These are phyloP conservation scores for Hypoxylon fuscum DNA, from an alignment of 495 filamentous ascomycete species.

Conservation along the genomic window DNA sequence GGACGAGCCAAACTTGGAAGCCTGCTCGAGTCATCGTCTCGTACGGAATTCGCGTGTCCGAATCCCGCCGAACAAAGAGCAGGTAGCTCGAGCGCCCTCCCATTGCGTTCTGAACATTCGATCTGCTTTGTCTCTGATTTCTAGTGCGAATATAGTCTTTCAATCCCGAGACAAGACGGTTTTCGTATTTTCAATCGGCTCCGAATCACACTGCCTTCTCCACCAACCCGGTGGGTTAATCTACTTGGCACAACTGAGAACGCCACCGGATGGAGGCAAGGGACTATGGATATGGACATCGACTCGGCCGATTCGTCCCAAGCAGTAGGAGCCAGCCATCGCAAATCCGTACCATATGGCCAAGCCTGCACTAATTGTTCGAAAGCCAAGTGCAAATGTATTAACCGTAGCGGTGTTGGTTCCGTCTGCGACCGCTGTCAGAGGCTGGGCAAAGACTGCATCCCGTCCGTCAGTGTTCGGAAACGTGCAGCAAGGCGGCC, in stretches of 20 bases:
- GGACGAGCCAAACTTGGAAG: too few relatives aligned
- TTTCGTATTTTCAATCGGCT: too few relatives aligned
- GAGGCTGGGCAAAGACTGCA: slow-evolving; percentile 52
- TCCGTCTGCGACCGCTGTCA: slow-evolving; percentile 63
- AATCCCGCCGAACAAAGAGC: slow-evolving; percentile 7
- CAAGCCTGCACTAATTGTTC: slow-evolving; percentile 65
- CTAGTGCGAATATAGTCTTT: too few relatives aligned
- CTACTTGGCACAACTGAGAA: too few relatives aligned
- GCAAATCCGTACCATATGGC: slow-evolving; percentile 48
- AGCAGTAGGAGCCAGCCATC: slow-evolving; percentile 4
- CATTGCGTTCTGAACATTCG: neutral
- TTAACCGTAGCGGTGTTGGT: slow-evolving; percentile 46
- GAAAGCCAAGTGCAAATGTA: slow-evolving; percentile 65
- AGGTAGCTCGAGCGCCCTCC: neutral
- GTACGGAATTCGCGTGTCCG: slow-evolving; percentile 7
- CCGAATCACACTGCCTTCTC: too few relatives aligned
- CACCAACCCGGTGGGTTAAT: too few relatives aligned
- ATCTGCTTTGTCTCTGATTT: neutral
- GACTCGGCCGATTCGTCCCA: slow-evolving; percentile 12
- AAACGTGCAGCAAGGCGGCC: slow-evolving; percentile 42
- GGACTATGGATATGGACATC: too few relatives aligned
- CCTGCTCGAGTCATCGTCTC: neutral
- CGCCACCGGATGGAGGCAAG: too few relatives aligned
- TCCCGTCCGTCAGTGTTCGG: slow-evolving; percentile 51
- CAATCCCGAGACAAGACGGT: too few relatives aligned